A percentile compares a stretch with the other conserved stretches of the same genome.
Conservation (phyloP, 2,329 filamentous ascomycete genomes). For the Alternaria sp. region DNA sequence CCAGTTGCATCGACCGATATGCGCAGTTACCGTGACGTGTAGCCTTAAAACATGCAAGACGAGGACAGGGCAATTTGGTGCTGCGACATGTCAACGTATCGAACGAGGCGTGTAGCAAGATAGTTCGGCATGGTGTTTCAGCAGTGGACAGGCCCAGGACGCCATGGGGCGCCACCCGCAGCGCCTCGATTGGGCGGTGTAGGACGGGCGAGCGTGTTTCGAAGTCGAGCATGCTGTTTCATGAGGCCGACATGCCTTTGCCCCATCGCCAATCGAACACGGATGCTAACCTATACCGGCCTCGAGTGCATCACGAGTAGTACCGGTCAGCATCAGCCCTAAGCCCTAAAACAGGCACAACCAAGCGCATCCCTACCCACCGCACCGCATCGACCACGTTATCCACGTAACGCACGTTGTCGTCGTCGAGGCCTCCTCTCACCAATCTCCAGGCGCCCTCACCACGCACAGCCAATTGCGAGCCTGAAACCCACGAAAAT, state of each 20-base stretch:
- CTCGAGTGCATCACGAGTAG: constrained; percentile 22
- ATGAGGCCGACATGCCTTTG: constrained; percentile 12
- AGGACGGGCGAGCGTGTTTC: constrained; percentile 33
- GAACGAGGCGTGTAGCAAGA: constrained; percentile 23
- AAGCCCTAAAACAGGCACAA: constrained; percentile 24
- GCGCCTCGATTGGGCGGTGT: constrained; percentile 19
- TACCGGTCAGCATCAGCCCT: constrained; percentile 30
- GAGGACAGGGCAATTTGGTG: constrained; percentile 15
- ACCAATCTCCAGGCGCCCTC: background rate
- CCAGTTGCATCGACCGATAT: background rate
- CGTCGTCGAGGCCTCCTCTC: background rate
- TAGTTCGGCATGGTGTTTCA: constrained; percentile 26
- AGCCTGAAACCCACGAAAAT: constrained; percentile 22
- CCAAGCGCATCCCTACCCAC: constrained; percentile 14
- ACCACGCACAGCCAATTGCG: constrained; percentile 11
- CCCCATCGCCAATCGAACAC: constrained; percentile 26
- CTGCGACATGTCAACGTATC: constrained; percentile 19
- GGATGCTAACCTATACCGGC: constrained; percentile 3
- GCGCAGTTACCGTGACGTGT: background rate
- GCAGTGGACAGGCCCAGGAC: background rate
- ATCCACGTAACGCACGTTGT: constrained; percentile 5
- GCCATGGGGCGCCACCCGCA: constrained; percentile 7
- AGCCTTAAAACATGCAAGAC: constrained; percentile 7
- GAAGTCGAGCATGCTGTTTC: constrained; percentile 16
- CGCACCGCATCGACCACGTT: constrained; percentile 5